These are phyloP conservation scores for Amborella trichopoda DNA, from an alignment of 164 flowering plant species.

Conservation along the genomic window DNA sequence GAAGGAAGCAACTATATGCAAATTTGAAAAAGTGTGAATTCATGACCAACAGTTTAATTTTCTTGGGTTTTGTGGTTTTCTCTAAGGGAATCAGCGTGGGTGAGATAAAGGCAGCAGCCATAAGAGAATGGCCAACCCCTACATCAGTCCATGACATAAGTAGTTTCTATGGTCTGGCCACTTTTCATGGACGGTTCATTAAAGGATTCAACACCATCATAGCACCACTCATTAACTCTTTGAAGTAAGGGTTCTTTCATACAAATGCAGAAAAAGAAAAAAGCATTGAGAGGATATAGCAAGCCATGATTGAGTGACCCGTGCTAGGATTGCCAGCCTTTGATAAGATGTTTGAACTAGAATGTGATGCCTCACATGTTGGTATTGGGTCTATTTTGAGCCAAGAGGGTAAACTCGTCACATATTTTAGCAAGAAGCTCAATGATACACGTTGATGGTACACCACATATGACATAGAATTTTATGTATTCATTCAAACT, in stretches of 20 bases:
- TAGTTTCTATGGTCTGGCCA: not conserved
- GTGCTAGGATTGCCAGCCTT: not conserved
- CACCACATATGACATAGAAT: not conserved
- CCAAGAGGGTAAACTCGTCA: not conserved
- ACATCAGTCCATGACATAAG: not conserved
- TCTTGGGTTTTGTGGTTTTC: slow-evolving; percentile 1
- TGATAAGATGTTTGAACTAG: not conserved
- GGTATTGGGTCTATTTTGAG: not conserved
- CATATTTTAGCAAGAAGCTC: not conserved
- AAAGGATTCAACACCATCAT: not conserved
- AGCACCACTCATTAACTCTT: not conserved
- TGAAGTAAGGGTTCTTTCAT: not conserved
- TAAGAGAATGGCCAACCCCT: not conserved
- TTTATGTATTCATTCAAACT: not conserved
- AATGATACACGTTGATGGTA: not conserved
- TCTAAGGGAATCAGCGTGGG: not conserved
- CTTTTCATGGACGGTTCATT: not conserved
- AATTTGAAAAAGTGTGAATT: not conserved
- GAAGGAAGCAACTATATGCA: not conserved
- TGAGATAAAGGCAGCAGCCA: not conserved
- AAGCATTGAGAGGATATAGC: not conserved
- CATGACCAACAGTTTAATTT: not conserved
- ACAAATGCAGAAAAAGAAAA: not conserved
- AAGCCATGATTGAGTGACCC: not conserved
- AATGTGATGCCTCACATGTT: not conserved